Conservation (phyloP, 225 moss, liverwort and hornwort genomes). For the Physcomitrium patens region DNA sequence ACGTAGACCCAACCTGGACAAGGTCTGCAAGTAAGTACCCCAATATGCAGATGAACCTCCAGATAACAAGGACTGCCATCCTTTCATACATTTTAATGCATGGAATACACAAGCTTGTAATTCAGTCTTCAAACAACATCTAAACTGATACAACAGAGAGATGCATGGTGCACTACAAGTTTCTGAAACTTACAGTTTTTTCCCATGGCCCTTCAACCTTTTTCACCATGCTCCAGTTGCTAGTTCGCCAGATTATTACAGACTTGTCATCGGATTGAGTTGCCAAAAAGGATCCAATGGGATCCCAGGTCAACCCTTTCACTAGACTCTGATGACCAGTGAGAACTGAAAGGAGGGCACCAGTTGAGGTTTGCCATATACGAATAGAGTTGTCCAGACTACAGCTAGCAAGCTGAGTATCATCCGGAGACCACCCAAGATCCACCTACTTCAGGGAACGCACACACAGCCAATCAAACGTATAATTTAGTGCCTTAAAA, state of each 20-base stretch:
- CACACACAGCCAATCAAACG: constrained; percentile 59
- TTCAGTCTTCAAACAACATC: background rate
- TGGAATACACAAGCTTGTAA: background rate
- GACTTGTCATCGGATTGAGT: constrained; percentile 93
- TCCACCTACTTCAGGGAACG: constrained; percentile 85
- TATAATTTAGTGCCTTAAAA: constrained; percentile 51
- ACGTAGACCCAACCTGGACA: constrained; percentile 83
- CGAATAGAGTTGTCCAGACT: constrained; percentile 93
- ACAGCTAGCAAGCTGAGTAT: constrained; percentile 92
- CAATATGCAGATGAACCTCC: constrained; percentile 4
- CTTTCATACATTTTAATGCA: background rate
- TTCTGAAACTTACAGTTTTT: constrained; percentile 64
- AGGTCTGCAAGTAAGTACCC: constrained; percentile 4
- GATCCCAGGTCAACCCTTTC: constrained; percentile 98
- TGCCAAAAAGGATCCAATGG: constrained; percentile 92
- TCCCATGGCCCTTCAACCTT: constrained; percentile 95
- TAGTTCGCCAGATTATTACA: constrained; percentile 94
- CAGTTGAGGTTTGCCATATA: constrained; percentile 86
- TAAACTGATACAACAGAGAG: too few relatives aligned
- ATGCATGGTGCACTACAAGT: background rate
- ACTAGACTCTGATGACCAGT: constrained; percentile 88
- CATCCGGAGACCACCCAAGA: constrained; percentile 99
- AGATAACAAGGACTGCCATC: constrained; percentile 12
- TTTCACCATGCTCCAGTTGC: constrained; percentile 88
- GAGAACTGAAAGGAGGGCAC: constrained; percentile 72